Evolutionary conservation across 2,329 filamentous ascomycete genomes (phyloP).

Genomic region (Curvularia spicifera): DNA sequence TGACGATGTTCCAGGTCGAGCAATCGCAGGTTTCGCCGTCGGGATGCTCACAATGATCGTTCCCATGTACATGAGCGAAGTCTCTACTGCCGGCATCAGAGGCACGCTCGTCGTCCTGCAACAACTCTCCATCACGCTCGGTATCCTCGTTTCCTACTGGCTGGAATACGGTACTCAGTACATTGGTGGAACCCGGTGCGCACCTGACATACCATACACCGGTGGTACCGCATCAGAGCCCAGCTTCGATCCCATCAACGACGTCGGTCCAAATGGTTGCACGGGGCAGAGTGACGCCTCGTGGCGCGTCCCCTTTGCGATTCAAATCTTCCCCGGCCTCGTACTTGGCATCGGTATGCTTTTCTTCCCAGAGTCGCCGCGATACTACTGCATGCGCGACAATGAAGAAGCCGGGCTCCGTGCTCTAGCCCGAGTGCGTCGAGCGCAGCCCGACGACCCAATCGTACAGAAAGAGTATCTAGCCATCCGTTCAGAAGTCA

Average conservation of each 20-base stretch:
- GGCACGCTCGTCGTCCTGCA: constrained; percentile 33
- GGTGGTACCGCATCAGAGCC: constrained; percentile 50
- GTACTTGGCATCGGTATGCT: constrained; percentile 70
- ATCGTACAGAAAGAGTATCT: constrained; percentile 71
- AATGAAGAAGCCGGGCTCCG: constrained; percentile 53
- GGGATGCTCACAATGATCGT: constrained; percentile 34
- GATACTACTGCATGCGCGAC: constrained; percentile 40
- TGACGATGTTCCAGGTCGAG: constrained; percentile 16
- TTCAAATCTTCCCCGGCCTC: constrained; percentile 81
- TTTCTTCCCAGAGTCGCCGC: constrained; percentile 33
- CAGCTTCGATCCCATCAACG: constrained; percentile 46
- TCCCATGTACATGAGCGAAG: constrained; percentile 34
- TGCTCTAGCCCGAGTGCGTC: constrained; percentile 57
- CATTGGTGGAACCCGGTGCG: constrained; percentile 49
- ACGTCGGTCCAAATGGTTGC: constrained; percentile 30
- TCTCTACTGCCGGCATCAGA: constrained; percentile 28
- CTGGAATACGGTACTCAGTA: constrained; percentile 32
- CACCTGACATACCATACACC: constrained; percentile 56
- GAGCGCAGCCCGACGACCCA: constrained; percentile 55
- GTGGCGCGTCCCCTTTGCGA: constrained; percentile 73
- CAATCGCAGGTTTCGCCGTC: constrained; percentile 29
- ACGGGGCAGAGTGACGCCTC: constrained; percentile 46
- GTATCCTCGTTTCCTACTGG: constrained; percentile 31
- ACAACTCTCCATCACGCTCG: constrained; percentile 30
- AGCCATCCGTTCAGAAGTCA: constrained; percentile 53